Evolutionary conservation across 768 basidiomycete species (phyloP).

Genomic region (Lactarius hatsudake): DNA sequence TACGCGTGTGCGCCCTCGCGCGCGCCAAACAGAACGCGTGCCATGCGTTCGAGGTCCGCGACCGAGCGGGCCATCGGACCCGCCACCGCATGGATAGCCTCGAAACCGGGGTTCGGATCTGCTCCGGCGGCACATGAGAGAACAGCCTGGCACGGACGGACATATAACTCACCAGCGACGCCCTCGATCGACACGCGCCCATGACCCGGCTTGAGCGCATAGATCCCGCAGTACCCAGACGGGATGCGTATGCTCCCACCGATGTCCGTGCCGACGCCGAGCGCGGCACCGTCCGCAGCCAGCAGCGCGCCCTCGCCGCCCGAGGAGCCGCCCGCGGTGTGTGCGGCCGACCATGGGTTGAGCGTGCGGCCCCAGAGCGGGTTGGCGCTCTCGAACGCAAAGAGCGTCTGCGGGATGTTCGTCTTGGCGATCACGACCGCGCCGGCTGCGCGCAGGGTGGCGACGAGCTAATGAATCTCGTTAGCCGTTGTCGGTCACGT

Average conservation of each 20-base stretch:
- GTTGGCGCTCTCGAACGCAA: conserved; percentile 80
- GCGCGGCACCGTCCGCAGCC: conserved; percentile 71
- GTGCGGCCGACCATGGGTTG: conserved; percentile 57
- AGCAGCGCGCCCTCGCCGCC: conserved; percentile 66
- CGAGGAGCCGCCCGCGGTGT: conserved; percentile 31
- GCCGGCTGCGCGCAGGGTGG: conserved; percentile 63
- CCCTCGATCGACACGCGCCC: conserved; percentile 56
- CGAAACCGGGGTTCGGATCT: conserved; percentile 67
- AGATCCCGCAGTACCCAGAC: conserved; percentile 73
- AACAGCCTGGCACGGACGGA: too few species aligned
- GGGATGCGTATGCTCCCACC: conserved; percentile 86
- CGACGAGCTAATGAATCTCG: conserved; percentile 47
- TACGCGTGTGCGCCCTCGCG: neutral
- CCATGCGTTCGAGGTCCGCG: conserved; percentile 63
- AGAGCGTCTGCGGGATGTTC: conserved; percentile 89
- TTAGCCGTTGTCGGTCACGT: neutral
- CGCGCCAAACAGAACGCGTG: conserved; percentile 50
- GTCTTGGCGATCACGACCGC: conserved; percentile 87
- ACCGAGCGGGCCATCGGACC: conserved; percentile 74
- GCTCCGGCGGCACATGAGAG: neutral
- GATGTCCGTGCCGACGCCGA: conserved; percentile 80
- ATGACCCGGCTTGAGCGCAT: conserved; percentile 66
- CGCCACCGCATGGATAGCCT: conserved; percentile 52
- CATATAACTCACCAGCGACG: conserved; percentile 38
- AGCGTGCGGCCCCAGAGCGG: conserved; percentile 71